Conservation (phyloP, 2,329 filamentous ascomycete genomes). For the Colletotrichum chlorophyti region DNA sequence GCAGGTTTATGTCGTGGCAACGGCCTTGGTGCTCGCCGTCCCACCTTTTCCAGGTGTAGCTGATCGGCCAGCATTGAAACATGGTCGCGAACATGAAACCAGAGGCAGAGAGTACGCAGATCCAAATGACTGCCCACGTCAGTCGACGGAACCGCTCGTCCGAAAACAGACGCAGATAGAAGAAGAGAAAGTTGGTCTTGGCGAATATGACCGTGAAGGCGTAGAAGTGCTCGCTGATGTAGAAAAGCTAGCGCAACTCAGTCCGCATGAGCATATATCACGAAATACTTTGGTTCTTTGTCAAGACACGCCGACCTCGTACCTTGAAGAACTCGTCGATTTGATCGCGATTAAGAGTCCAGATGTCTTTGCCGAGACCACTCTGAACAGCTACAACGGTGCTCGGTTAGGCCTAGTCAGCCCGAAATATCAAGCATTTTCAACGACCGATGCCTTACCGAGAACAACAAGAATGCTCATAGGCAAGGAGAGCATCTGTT, state of each 20-base stretch:
- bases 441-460: neutral
- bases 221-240: constrained; percentile 46
- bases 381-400: constrained; percentile 27
- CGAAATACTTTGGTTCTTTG: no score
- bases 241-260: constrained; percentile 38
- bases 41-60: constrained; percentile 58
- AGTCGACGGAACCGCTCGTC: constrained; percentile 38
- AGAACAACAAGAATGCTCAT: constrained; percentile 13
- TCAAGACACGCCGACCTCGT: no score
- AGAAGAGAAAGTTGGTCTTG: constrained; percentile 55
- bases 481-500: constrained; percentile 7
- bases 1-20: constrained; percentile 53
- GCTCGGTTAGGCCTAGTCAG: neutral
- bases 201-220: constrained; percentile 48
- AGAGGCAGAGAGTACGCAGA: constrained; percentile 43
- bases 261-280: neutral
- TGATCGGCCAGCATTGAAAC: constrained; percentile 55
- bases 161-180: constrained; percentile 60
- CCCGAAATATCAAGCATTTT: neutral
- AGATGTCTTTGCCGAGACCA: constrained; percentile 53
- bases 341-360: constrained; percentile 46
- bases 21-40: constrained; percentile 49
- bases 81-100: constrained; percentile 46
- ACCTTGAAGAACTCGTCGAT: constrained; percentile 44
- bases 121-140: constrained; percentile 45